Evolutionary conservation across 306 rosid species (phyloP), one percentile per base, ranked within the genome.

Genomic region (Mucuna pruriens): DNA sequence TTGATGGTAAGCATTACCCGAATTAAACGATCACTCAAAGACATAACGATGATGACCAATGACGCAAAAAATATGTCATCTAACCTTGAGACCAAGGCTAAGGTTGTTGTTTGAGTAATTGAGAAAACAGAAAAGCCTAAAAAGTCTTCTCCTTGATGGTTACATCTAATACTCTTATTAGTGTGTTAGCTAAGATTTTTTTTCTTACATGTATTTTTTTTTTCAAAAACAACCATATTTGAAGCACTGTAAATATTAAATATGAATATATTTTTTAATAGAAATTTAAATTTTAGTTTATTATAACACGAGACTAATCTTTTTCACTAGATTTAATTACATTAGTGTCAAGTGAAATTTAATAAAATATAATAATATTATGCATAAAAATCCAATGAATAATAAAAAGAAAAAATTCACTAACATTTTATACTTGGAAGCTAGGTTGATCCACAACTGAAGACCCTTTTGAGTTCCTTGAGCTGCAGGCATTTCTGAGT

Each of bases 401-500:
- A 0, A 74, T 19, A 61, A 17, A 4, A n/a, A 26, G 17, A 19
- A 46, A 31, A 34, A 17, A 42, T 22, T 39, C 5, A 62, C 87
- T 26, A 69, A 90, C 97, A 92, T 92, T 88, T 92, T 92, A 52
- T 92, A 38, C 65, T 88, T 80, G 86, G 97, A 92, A 75, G 97
- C 68, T 33, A 92, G 90, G 80, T 92, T 92, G 75, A 92, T 90
- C 97, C 97, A 92, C 44, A 92, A 75, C 22, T 92, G 97, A 0
- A 92, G 78, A 58, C 97, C 97, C 87, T 77, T 89, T 71, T 92
- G 95, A 31, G 93, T 92, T 10, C 97, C 95, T 60, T 89, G 92
- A 36, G 87, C 77, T 4, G 88, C 89, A 67, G 97, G 93, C 93
- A 90, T 90, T 80, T 92, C 95, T 16, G 97, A 92, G 84, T 92